phyloP scores from a whole-genome alignment of 2,329 filamentous ascomycete genomes.

The Claviceps sp. region DNA sequence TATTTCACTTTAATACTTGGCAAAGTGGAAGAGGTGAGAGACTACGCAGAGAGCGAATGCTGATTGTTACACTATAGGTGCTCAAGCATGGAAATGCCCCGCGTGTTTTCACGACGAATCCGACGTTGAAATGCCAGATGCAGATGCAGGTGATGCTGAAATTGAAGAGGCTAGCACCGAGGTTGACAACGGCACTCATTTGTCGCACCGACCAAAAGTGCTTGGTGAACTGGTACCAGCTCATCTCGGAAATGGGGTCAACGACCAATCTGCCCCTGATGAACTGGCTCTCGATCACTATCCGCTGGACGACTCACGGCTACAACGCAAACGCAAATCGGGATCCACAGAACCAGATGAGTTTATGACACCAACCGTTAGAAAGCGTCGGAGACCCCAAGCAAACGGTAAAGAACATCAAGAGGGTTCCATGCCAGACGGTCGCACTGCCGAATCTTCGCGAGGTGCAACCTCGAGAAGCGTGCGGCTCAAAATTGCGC shows the following conservation, averaged over 20 bases:
- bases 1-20: neutral
- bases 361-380: slow-evolving; percentile 31
- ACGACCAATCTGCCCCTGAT: slow-evolving; percentile 58
- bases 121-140: slow-evolving; percentile 9
- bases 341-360: slow-evolving; percentile 55
- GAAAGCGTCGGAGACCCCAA: slow-evolving; percentile 39
- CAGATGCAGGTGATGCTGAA: slow-evolving; percentile 16
- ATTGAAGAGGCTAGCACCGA: slow-evolving; percentile 12
- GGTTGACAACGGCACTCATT: slow-evolving; percentile 14
- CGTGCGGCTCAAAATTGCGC: slow-evolving; percentile 38
- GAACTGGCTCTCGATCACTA: slow-evolving; percentile 59
- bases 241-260: slow-evolving; percentile 26
- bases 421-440: slow-evolving; percentile 21
- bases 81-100: slow-evolving; percentile 37
- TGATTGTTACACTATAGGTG: slow-evolving; percentile 19
- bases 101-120: slow-evolving; percentile 28
- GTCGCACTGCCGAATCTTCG: slow-evolving; percentile 14
- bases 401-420: slow-evolving; percentile 27
- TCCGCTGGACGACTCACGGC: slow-evolving; percentile 60
- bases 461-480: slow-evolving; percentile 35
- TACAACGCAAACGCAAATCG: slow-evolving; percentile 72
- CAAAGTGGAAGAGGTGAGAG: neutral
- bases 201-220: slow-evolving; percentile 23
- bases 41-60: slow-evolving; percentile 1
- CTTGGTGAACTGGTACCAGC: slow-evolving; percentile 17